Conservation (phyloP, 139 green algal genomes). For the Coccomyxa sp. region DNA sequence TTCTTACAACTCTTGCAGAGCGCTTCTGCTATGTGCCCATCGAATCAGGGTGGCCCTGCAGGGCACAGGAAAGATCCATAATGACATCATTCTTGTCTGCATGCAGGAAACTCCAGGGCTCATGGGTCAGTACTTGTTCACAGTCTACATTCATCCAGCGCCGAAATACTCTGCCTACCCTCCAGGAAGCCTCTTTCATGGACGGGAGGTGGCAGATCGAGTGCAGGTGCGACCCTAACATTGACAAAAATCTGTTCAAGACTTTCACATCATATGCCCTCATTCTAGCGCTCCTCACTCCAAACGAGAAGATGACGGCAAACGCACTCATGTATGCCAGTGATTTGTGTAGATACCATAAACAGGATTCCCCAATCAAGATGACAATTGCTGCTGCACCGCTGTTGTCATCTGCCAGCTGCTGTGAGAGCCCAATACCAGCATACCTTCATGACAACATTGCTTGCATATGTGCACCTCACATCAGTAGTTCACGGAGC, state of each 20-base stretch:
- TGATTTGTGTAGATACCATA: neutral
- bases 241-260: neutral
- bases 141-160: conserved; percentile 24
- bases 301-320: neutral
- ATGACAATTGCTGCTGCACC: neutral
- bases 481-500: too few species aligned
- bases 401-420: too few species aligned
- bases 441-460: too few species aligned
- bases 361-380: neutral
- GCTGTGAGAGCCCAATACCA: too few species aligned
- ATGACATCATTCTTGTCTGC: neutral
- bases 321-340: neutral
- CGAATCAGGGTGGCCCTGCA: too few species aligned
- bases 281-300: too few species aligned
- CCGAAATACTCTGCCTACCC: conserved; percentile 5
- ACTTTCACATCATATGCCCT: neutral
- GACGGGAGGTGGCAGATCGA: conserved; percentile 1
- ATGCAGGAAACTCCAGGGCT: neutral
- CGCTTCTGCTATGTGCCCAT: too few species aligned
- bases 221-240: neutral
- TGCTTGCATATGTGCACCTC: too few species aligned
- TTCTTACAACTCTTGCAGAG: neutral
- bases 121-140: conserved; percentile 15
- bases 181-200: conserved; percentile 20
- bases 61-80: neutral